A percentile compares a stretch with the other conserved stretches of the same genome.
Conservation (phyloP, 306 rosid genomes). For the Prunus armeniaca region DNA sequence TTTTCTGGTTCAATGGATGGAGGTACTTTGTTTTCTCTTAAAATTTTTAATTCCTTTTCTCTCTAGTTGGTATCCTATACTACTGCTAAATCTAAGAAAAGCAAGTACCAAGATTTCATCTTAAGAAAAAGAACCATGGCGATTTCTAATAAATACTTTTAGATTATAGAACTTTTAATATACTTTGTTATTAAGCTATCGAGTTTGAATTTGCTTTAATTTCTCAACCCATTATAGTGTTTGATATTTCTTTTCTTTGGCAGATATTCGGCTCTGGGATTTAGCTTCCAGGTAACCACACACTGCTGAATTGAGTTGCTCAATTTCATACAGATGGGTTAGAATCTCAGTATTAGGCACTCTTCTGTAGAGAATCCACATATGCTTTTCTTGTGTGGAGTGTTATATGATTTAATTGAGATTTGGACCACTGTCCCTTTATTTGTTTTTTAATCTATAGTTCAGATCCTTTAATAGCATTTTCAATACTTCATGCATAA, state of each 20-base stretch:
- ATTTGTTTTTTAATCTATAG: neutral
- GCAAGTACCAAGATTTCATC: neutral
- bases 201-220: neutral
- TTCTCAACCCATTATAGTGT: neutral
- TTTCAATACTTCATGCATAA: neutral
- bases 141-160: neutral
- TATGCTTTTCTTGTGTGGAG: neutral
- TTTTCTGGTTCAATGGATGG: slow-evolving; percentile 98
- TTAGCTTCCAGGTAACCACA: slow-evolving; percentile 69
- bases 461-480: neutral
- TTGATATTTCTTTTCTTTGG: neutral
- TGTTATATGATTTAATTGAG: neutral
- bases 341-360: neutral
- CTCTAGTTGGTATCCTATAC: neutral
- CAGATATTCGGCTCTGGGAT: slow-evolving; percentile 98
- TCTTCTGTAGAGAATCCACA: neutral
- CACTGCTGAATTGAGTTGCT: neutral
- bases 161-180: neutral
- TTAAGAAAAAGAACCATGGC: neutral
- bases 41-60: neutral
- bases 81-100: neutral
- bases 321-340: neutral
- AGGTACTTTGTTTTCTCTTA: slow-evolving; percentile 46
- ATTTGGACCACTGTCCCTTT: neutral
- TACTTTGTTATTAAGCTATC: no score